Conservation (phyloP, 179 eudicot species). For the Camellia oleifera region DNA sequence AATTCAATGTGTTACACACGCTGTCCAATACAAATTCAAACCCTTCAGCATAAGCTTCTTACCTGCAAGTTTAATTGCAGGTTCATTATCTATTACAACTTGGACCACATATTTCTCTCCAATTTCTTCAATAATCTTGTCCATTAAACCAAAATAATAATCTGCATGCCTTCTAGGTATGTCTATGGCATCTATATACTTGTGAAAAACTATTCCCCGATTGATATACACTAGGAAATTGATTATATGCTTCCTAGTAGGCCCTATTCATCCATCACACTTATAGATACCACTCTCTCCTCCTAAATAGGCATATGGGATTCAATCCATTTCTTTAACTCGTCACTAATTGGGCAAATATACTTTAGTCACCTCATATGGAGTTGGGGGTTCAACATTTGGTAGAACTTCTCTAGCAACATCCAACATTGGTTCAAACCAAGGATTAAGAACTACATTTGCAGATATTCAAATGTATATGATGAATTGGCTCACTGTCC, state of each 20-base stretch:
- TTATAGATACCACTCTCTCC: not conserved
- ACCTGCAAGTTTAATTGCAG: not conserved
- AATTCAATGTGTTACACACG: not conserved
- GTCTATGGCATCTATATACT: not conserved
- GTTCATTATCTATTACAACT: not conserved
- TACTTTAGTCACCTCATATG: not conserved
- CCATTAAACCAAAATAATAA: not conserved
- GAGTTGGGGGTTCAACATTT: not conserved
- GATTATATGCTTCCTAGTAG: not conserved
- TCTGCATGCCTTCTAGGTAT: not conserved
- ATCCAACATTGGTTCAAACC: not conserved
- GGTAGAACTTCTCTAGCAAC: not conserved
- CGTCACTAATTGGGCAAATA: not conserved
- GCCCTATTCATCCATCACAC: not conserved
- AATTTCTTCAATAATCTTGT: not conserved
- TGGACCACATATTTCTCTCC: not conserved
- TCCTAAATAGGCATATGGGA: not conserved
- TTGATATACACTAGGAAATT: not conserved
- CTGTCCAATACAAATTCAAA: not conserved
- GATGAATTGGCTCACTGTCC: not conserved
- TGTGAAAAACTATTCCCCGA: not conserved
- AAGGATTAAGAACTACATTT: not conserved
- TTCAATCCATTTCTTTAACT: not conserved
- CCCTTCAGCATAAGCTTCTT: not conserved
- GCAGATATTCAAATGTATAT: not conserved